Conservation (phyloP, 805 yeast species). For the Candida maltosa region DNA sequence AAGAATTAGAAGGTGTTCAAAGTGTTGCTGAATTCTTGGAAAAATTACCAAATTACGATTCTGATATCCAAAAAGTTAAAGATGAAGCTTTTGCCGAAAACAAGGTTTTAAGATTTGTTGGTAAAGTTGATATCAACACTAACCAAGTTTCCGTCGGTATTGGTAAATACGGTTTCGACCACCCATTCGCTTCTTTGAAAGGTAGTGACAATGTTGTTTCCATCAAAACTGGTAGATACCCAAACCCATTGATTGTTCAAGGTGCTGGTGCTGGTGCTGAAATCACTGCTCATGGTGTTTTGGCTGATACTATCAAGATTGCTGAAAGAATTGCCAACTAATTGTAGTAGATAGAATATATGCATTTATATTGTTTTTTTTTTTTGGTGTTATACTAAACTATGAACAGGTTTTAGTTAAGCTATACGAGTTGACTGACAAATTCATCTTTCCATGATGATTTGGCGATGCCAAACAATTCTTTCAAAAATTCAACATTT, state of each 20-base stretch:
- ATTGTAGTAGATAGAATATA: too few relatives aligned
- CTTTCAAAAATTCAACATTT: slow-evolving; percentile 44
- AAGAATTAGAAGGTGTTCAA: slow-evolving; percentile 68
- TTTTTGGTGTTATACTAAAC: too few relatives aligned
- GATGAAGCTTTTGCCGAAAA: slow-evolving; percentile 76
- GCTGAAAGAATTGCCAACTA: slow-evolving; percentile 74
- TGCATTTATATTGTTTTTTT: slow-evolving; percentile 1
- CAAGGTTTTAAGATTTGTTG: slow-evolving; percentile 91
- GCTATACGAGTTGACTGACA: slow-evolving; percentile 8
- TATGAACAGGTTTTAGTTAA: too few relatives aligned
- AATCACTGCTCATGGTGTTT: slow-evolving; percentile 76
- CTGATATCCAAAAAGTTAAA: slow-evolving; percentile 72
- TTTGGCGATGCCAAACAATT: slow-evolving; percentile 59
- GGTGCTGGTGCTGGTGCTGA: slow-evolving; percentile 95
- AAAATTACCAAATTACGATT: slow-evolving; percentile 80
- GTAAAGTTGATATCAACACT: slow-evolving; percentile 75
- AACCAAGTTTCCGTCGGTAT: slow-evolving; percentile 80
- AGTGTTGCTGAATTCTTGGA: slow-evolving; percentile 77
- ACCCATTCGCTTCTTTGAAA: slow-evolving; percentile 92
- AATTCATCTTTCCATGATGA: slow-evolving; percentile 37
- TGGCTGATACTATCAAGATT: slow-evolving; percentile 88
- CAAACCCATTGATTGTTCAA: slow-evolving; percentile 89
- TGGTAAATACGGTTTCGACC: slow-evolving; percentile 80
- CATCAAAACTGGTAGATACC: slow-evolving; percentile 86
- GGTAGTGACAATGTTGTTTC: slow-evolving; percentile 97